A percentile compares a stretch with the other conserved stretches of the same genome.
Evolutionary conservation across 139 green algal genomes (phyloP).

Genomic region (Protoeuglena noctilucae): DNA sequence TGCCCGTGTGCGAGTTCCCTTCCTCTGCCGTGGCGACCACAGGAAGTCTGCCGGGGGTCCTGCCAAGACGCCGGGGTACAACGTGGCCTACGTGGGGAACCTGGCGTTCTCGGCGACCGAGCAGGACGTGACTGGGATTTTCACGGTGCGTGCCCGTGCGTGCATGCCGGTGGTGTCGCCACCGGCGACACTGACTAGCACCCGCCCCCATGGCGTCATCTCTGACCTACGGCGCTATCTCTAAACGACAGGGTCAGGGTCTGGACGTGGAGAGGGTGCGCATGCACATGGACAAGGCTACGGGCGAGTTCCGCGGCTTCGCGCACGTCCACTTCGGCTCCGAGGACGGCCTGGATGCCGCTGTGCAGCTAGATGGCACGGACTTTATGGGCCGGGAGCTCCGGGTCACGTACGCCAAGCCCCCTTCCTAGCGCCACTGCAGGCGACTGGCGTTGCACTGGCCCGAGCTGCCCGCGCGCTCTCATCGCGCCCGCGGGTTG

Average conservation of each 20-base stretch:
- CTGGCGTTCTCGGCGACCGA: slow-evolving; percentile 41
- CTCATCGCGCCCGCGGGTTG: no score
- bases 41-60: no score
- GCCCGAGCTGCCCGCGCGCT: no score
- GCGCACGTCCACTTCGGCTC: neutral
- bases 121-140: slow-evolving; percentile 36
- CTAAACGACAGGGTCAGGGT: no score
- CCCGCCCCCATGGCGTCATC: neutral
- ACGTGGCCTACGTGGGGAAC: slow-evolving; percentile 65
- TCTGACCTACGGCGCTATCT: neutral
- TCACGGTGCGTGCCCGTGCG: slow-evolving; percentile 22
- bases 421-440: no score
- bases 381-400: slow-evolving; percentile 39
- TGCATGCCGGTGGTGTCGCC: neutral
- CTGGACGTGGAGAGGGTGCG: slow-evolving; percentile 19
- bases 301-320: neutral
- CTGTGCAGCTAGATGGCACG: slow-evolving; percentile 36
- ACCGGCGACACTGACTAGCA: neutral
- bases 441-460: no score
- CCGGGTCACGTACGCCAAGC: slow-evolving; percentile 54
- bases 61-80: slow-evolving; percentile 46
- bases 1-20: slow-evolving; percentile 33
- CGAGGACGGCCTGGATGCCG: slow-evolving; percentile 18
- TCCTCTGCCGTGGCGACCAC: no score
- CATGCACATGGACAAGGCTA: slow-evolving; percentile 64